A percentile compares a stretch with the other conserved stretches of the same genome.
These are phyloP conservation scores for Kluyveromyces wickerhamii DNA, from an alignment of 805 yeast species.

Conservation along the genomic window DNA sequence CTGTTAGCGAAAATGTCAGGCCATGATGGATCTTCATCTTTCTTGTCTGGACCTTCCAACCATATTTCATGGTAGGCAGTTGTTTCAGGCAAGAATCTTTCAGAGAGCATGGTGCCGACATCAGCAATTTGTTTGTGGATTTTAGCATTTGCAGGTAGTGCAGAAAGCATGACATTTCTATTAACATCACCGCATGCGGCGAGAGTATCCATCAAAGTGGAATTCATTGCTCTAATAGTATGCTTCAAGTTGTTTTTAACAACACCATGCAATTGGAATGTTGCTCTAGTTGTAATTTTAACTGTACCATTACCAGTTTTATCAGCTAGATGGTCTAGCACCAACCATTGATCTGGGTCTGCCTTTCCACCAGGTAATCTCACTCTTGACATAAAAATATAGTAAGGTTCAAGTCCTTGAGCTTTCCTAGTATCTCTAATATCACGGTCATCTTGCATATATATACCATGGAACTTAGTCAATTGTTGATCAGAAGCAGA, in stretches of 20 bases:
- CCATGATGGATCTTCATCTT: slow-evolving; percentile 58
- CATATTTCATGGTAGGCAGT: slow-evolving; percentile 97
- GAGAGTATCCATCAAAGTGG: slow-evolving; percentile 83
- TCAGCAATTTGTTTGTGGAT: slow-evolving; percentile 69
- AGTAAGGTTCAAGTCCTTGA: slow-evolving; percentile 91
- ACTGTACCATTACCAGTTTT: slow-evolving; percentile 86
- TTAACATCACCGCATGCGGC: slow-evolving; percentile 99
- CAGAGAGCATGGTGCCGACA: slow-evolving; percentile 60
- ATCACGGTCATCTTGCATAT: slow-evolving; percentile 98
- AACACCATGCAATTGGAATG: slow-evolving; percentile 93
- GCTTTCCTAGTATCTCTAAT: slow-evolving; percentile 86
- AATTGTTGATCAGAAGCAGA: slow-evolving; percentile 86
- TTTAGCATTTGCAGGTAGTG: slow-evolving; percentile 78
- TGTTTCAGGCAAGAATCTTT: slow-evolving; percentile 78
- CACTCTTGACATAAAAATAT: slow-evolving; percentile 93
- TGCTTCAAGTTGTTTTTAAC: slow-evolving; percentile 85
- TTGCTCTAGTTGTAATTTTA: slow-evolving; percentile 93
- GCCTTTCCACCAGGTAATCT: slow-evolving; percentile 92
- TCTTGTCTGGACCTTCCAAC: slow-evolving; percentile 78
- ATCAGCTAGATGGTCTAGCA: slow-evolving; percentile 73
- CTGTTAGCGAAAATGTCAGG: slow-evolving; percentile 55
- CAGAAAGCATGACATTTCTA: slow-evolving; percentile 89
- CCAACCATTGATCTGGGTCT: slow-evolving; percentile 82
- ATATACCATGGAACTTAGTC: slow-evolving; percentile 96
- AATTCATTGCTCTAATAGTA: slow-evolving; percentile 86